Evolutionary conservation across 2,329 filamentous ascomycete species (phyloP).

Genomic region (Alternaria panax): DNA sequence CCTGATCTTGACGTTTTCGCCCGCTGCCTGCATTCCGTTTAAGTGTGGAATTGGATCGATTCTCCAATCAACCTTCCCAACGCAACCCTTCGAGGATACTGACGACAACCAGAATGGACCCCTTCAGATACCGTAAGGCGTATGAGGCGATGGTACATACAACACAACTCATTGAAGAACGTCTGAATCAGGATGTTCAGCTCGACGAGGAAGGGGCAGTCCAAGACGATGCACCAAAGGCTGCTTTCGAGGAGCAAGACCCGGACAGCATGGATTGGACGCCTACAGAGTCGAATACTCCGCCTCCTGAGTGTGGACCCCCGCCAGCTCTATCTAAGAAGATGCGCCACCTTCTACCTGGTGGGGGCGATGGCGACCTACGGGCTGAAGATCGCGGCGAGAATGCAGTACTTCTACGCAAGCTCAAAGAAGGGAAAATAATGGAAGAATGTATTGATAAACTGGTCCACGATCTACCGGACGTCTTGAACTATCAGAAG

Average conservation of each 20-base stretch:
- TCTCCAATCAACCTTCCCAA: not conserved
- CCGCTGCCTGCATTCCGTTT: conserved; percentile 11
- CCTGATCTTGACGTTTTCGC: not conserved
- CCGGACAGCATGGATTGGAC: conserved; percentile 51
- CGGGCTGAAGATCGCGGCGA: conserved; percentile 31
- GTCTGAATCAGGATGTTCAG: conserved; percentile 32
- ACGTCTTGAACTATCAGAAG: conserved; percentile 46
- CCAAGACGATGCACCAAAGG: conserved; percentile 16
- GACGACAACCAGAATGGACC: conserved; percentile 43
- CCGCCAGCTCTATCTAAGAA: conserved; percentile 39
- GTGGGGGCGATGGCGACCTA: conserved; percentile 34
- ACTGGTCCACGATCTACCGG: conserved; percentile 45
- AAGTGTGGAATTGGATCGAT: not conserved
- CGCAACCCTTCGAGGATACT: conserved; percentile 18
- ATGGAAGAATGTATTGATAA: conserved; percentile 50
- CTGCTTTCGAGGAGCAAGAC: conserved; percentile 37
- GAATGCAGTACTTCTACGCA: conserved; percentile 42
- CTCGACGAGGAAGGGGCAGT: conserved; percentile 11
- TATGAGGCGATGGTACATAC: conserved; percentile 49
- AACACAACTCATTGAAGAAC: conserved; percentile 43
- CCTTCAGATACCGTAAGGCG: conserved; percentile 47
- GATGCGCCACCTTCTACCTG: conserved; percentile 41
- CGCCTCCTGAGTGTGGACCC: conserved; percentile 41
- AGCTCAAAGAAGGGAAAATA: conserved; percentile 46
- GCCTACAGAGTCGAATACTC: conserved; percentile 40